Evolutionary conservation across 2,329 filamentous ascomycete species (phyloP).

Genomic region (Fusarium sp.): DNA sequence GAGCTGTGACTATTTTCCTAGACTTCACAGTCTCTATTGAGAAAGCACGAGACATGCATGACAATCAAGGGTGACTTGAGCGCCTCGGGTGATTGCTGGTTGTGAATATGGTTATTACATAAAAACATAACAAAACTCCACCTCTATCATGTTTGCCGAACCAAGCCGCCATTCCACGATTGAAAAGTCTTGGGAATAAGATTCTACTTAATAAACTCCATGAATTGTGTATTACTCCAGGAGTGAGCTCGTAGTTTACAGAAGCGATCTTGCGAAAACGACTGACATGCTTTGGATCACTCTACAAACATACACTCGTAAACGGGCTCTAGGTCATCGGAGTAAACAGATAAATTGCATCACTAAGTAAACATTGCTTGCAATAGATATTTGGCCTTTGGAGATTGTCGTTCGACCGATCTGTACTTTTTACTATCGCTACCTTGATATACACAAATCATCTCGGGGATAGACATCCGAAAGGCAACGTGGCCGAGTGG

Average conservation of each 20-base stretch:
- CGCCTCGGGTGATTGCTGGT: background rate
- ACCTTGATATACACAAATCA: background rate
- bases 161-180: background rate
- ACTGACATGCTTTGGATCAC: background rate
- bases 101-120: background rate
- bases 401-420: too few relatives aligned
- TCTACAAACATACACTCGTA: fast-evolving
- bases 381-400: background rate
- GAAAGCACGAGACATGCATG: background rate
- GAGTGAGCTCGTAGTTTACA: background rate
- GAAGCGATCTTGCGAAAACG: background rate
- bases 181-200: fast-evolving
- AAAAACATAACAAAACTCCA: background rate
- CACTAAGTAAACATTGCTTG: too few relatives aligned
- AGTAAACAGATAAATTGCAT: fast-evolving
- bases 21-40: background rate
- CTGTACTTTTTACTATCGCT: too few relatives aligned
- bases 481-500: slow-evolving; percentile 22
- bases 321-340: background rate
- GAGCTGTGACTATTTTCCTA: background rate
- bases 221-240: fast-evolving
- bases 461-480: background rate
- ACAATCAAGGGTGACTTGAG: background rate
- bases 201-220: fast-evolving
- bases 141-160: background rate